Conservation (phyloP, 2,329 filamentous ascomycete genomes). For the Penicillium sp. region DNA sequence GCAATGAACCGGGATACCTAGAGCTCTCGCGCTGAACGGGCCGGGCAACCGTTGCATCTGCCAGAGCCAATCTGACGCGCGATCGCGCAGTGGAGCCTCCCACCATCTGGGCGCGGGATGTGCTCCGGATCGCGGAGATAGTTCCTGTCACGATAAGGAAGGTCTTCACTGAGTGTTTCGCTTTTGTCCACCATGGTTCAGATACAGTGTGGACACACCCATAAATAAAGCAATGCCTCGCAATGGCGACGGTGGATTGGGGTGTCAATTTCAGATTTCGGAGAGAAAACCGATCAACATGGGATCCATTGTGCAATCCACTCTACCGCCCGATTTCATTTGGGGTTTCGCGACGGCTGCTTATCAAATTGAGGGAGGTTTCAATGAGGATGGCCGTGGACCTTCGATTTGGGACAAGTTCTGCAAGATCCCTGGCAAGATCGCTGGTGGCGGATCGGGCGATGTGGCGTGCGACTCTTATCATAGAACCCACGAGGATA, state of each 20-base stretch:
- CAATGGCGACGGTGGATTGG: neutral
- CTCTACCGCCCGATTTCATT: conserved; percentile 67
- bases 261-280: neutral
- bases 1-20: neutral
- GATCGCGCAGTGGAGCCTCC: conserved; percentile 11
- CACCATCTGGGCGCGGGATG: conserved; percentile 21
- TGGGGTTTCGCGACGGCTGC: conserved; percentile 82
- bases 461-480: conserved; percentile 84
- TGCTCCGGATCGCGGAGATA: conserved; percentile 25
- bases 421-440: conserved; percentile 76
- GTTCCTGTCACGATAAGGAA: conserved; percentile 28
- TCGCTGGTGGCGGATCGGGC: conserved; percentile 74
- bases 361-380: conserved; percentile 83
- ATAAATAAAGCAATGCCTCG: conserved; percentile 2
- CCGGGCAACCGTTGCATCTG: conserved; percentile 10
- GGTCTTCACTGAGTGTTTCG: conserved; percentile 5
- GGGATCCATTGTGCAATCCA: conserved; percentile 27
- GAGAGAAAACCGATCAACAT: conserved; percentile 14
- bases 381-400: conserved; percentile 72
- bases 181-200: conserved; percentile 4
- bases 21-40: conserved; percentile 11
- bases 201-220: neutral
- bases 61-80: conserved; percentile 5
- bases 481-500: conserved; percentile 74
- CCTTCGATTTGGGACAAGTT: conserved; percentile 92